Conservation (phyloP, 768 basidiomycete genomes). For the Suillus fuscotomentosus region DNA sequence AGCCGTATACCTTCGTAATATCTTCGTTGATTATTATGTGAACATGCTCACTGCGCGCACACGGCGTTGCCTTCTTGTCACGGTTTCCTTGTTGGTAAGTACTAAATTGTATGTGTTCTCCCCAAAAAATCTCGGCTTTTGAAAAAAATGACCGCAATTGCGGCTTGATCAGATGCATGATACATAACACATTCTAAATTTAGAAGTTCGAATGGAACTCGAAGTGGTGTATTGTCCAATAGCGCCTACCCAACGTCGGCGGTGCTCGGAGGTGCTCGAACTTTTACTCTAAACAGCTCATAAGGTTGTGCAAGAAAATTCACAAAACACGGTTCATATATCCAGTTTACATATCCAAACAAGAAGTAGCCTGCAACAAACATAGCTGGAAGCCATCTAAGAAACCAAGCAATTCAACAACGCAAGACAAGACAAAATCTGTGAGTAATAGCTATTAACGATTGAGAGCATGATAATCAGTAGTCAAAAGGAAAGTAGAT, state of each 20-base stretch:
- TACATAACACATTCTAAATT: not conserved
- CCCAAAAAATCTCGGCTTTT: not conserved
- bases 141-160: not conserved
- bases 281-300: not conserved
- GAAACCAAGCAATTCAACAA: not conserved
- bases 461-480: not conserved
- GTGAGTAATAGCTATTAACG: not conserved
- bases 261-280: not conserved
- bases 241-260: not conserved
- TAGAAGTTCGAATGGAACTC: not conserved
- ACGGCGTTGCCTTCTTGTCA: not conserved
- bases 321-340: not conserved
- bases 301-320: not conserved
- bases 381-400: no score
- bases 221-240: not conserved
- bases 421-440: conserved; percentile 1
- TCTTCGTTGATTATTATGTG: not conserved
- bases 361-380: not conserved
- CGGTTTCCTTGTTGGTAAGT: not conserved
- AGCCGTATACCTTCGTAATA: not conserved
- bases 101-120: not conserved
- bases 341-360: not conserved
- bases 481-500: not conserved
- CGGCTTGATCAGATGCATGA: not conserved
- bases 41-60: not conserved